Evolutionary conservation across 768 basidiomycete genomes (phyloP).

Genomic region (Russula vinacea): DNA sequence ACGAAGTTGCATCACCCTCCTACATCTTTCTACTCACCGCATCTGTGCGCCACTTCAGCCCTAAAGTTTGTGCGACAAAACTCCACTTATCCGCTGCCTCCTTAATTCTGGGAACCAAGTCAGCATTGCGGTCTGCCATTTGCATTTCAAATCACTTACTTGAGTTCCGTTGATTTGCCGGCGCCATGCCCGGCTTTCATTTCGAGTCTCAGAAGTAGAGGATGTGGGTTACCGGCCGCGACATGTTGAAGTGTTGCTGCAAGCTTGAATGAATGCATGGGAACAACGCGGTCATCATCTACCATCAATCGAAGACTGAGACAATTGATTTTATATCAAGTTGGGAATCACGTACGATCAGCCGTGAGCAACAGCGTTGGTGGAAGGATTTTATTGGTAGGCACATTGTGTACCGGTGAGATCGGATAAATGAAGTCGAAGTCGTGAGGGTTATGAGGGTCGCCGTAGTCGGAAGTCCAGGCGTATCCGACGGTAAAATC

Average conservation of each 20-base stretch:
- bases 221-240: conserved; percentile 62
- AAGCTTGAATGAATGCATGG: conserved; percentile 80
- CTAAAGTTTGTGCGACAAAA: conserved; percentile 67
- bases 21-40: background rate
- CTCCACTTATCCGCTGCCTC: conserved; percentile 77
- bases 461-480: conserved; percentile 78
- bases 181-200: conserved; percentile 79
- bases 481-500: conserved; percentile 76
- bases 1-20: background rate
- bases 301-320: background rate
- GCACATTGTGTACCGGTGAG: conserved; percentile 80
- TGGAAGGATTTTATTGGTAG: conserved; percentile 56
- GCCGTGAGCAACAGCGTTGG: conserved; percentile 77
- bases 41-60: conserved; percentile 37
- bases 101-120: conserved; percentile 52
- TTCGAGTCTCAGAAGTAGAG: conserved; percentile 72
- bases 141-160: conserved; percentile 38
- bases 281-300: conserved; percentile 88
- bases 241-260: conserved; percentile 73
- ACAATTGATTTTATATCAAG: background rate
- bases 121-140: background rate
- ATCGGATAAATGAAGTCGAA: conserved; percentile 83
- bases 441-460: conserved; percentile 68
- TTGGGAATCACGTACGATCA: conserved; percentile 54
- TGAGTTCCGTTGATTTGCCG: conserved; percentile 72